Conservation (phyloP, 257 asterid species). For the Perilla frutescens region DNA sequence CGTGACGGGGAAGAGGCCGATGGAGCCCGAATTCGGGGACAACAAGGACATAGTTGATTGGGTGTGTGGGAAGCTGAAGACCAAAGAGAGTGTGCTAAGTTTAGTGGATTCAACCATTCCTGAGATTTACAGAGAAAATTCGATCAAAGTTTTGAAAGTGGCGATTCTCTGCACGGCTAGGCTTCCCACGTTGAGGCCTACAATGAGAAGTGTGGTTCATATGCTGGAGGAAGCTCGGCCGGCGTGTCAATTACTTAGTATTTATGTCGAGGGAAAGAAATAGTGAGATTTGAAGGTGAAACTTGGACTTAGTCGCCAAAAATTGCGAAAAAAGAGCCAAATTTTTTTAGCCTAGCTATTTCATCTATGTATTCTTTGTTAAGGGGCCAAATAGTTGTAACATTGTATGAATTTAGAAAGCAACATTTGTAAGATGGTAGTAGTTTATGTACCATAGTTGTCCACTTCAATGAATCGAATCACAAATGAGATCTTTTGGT, state of each 20-base stretch:
- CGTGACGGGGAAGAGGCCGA: conserved; percentile 86
- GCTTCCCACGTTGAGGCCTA: conserved; percentile 78
- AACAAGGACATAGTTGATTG: conserved; percentile 74
- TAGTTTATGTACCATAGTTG: conserved; percentile 6
- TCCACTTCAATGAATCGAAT: background rate
- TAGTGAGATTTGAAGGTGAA: conserved; percentile 34
- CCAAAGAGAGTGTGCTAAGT: conserved; percentile 61
- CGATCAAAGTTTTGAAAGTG: conserved; percentile 68
- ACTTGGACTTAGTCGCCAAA: too few relatives aligned
- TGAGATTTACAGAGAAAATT: conserved; percentile 60
- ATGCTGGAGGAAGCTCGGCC: conserved; percentile 81
- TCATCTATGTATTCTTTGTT: background rate
- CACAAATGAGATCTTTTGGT: too few relatives aligned
- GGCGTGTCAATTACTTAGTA: conserved; percentile 46
- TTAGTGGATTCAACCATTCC: conserved; percentile 64
- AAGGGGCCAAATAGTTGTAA: background rate
- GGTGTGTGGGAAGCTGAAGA: conserved; percentile 72
- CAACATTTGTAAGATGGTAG: background rate
- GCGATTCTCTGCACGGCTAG: conserved; percentile 85
- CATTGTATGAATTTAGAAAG: background rate
- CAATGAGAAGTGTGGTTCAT: conserved; percentile 84
- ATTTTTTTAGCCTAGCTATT: too few relatives aligned
- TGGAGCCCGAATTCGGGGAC: conserved; percentile 80
- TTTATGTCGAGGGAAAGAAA: conserved; percentile 42
- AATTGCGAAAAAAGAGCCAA: too few relatives aligned